A percentile compares a stretch with the other conserved stretches of the same genome.
Conservation (phyloP, 2,329 filamentous ascomycete species). For the Alternaria hordeiaustralica region DNA sequence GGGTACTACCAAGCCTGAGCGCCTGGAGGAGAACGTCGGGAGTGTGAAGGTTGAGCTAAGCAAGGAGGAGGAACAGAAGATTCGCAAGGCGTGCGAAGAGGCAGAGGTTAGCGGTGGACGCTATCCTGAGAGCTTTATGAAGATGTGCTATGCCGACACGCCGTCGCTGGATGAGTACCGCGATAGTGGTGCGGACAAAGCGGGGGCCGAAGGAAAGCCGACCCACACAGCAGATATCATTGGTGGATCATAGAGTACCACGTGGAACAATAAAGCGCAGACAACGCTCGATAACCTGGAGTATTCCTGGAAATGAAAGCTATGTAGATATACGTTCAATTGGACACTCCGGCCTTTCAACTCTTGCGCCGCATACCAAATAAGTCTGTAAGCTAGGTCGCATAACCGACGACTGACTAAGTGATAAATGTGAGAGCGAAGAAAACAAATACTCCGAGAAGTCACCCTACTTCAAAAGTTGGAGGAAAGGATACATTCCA, state of each 20-base stretch:
- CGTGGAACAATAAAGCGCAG: neutral
- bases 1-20: constrained; percentile 47
- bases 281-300: neutral
- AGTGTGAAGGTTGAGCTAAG: constrained; percentile 35
- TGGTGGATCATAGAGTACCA: constrained; percentile 1
- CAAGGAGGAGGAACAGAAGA: constrained; percentile 36
- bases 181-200: neutral
- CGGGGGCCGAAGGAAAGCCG: neutral
- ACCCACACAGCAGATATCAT: constrained; percentile 7
- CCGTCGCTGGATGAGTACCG: constrained; percentile 28
- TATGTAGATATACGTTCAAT: neutral
- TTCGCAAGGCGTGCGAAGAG: constrained; percentile 32
- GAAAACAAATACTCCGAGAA: neutral
- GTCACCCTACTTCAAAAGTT: neutral
- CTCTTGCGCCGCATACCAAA: neutral
- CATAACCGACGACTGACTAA: neutral
- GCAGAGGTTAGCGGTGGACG: constrained; percentile 53
- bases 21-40: constrained; percentile 42
- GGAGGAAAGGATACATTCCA: neutral
- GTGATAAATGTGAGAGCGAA: neutral
- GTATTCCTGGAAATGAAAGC: neutral
- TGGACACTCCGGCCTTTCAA: neutral
- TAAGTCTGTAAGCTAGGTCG: neutral
- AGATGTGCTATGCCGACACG: constrained; percentile 49
- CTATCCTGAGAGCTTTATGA: constrained; percentile 49